A percentile compares a stretch with the other conserved stretches of the same genome.
phyloP scores from a whole-genome alignment of 441 rosid genomes.

The Adansonia grandidieri region DNA sequence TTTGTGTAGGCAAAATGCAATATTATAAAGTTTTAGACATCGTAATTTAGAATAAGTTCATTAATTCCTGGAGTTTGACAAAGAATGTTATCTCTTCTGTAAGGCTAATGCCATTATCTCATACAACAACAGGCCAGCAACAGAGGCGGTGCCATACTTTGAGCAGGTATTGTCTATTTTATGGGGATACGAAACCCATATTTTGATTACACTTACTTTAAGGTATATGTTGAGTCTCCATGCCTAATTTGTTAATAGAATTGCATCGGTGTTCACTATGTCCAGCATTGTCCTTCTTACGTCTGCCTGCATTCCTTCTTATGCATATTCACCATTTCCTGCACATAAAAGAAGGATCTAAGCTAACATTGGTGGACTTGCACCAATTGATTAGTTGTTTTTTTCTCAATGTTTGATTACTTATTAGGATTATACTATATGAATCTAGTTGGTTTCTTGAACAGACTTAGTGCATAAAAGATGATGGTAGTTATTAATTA shows the following conservation, averaged over 20 bases:
- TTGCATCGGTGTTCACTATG: background rate
- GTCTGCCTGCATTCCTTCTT: background rate
- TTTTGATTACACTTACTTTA: background rate
- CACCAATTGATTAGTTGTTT: background rate
- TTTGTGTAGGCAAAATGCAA: conserved; percentile 25
- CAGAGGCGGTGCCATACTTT: conserved; percentile 97
- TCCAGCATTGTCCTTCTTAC: background rate
- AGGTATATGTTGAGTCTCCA: background rate
- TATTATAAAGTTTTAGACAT: conserved; percentile 31
- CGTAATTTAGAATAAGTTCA: conserved; percentile 31
- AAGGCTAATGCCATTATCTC: conserved; percentile 95
- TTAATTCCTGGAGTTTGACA: conserved; percentile 47
- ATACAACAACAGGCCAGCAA: conserved; percentile 91
- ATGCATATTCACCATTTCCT: background rate
- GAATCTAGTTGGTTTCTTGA: background rate
- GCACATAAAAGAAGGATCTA: background rate
- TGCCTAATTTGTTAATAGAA: background rate
- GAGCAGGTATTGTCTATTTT: conserved; percentile 64
- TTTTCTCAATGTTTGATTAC: background rate
- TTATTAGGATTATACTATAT: background rate
- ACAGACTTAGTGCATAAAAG: background rate
- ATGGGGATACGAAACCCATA: background rate
- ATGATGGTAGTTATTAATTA: background rate
- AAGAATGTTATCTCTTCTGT: conserved; percentile 52
- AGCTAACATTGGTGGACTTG: background rate